Evolutionary conservation across 2,329 filamentous ascomycete species (phyloP).

Genomic region (Colletotrichum cordylinicola): DNA sequence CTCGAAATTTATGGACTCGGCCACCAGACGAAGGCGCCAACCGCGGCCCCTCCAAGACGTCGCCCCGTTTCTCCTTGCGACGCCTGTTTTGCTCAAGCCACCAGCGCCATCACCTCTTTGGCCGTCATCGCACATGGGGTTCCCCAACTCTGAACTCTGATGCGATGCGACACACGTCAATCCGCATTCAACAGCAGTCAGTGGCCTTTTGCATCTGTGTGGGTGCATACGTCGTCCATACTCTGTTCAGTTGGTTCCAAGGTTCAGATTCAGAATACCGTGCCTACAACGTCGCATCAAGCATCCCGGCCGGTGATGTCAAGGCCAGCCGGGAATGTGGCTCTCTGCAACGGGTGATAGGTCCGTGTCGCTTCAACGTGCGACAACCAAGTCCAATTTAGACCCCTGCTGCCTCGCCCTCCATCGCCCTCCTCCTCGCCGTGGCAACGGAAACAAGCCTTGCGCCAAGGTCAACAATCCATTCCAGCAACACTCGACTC

Average conservation of each 20-base stretch:
- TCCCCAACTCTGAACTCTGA: not conserved
- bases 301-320: slow-evolving; percentile 20
- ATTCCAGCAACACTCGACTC: not conserved
- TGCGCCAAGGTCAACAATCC: slow-evolving; percentile 14
- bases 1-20: not conserved
- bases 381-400: slow-evolving; percentile 5
- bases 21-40: slow-evolving; percentile 3
- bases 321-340: not conserved
- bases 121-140: not conserved
- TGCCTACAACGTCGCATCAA: not conserved
- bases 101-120: not conserved
- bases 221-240: not conserved
- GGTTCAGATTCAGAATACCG: not conserved
- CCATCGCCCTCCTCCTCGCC: not conserved
- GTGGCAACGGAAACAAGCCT: slow-evolving; percentile 13
- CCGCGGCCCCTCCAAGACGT: not conserved
- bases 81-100: slow-evolving; percentile 8
- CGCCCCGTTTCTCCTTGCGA: not conserved
- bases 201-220: not conserved
- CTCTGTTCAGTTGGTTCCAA: not conserved
- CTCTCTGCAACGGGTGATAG: slow-evolving; percentile 16
- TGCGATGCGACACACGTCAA: slow-evolving; percentile 5
- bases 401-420: not conserved
- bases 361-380: slow-evolving; percentile 13
- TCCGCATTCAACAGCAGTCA: not conserved